phyloP scores from a whole-genome alignment of 805 yeast species.

The Blastobotrys mokoenaii region DNA sequence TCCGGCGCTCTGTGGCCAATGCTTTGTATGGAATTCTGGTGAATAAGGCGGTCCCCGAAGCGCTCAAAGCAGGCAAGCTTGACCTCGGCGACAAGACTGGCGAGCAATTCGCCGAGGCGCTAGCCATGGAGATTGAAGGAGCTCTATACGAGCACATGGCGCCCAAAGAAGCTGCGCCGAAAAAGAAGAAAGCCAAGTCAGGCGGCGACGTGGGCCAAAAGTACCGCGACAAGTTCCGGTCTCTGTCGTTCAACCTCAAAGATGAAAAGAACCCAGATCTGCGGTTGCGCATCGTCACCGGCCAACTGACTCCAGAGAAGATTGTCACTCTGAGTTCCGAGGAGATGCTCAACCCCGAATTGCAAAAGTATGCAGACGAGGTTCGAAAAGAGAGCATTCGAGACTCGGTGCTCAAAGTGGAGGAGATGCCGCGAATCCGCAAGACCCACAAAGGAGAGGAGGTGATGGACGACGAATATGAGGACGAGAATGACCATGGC shows the following conservation, averaged over 20 bases:
- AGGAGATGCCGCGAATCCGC: slow-evolving; percentile 52
- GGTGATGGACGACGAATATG: slow-evolving; percentile 47
- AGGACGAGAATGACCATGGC: slow-evolving; percentile 9
- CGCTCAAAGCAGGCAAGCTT: slow-evolving; percentile 13
- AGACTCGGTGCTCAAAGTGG: slow-evolving; percentile 56
- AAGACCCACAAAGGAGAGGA: slow-evolving; percentile 88
- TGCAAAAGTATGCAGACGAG: slow-evolving; percentile 59
- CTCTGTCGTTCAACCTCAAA: slow-evolving; percentile 51
- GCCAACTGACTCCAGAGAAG: slow-evolving; percentile 45
- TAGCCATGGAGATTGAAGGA: slow-evolving; percentile 45
- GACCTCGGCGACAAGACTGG: slow-evolving; percentile 15
- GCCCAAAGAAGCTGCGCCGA: slow-evolving; percentile 12
- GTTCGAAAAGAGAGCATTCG: slow-evolving; percentile 62
- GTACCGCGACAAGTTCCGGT: slow-evolving; percentile 63
- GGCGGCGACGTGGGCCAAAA: slow-evolving; percentile 30
- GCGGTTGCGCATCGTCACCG: slow-evolving; percentile 48
- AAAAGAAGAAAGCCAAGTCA: slow-evolving; percentile 13
- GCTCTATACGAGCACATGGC: slow-evolving; percentile 38
- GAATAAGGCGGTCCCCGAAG: slow-evolving; percentile 31
- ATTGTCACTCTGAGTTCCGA: slow-evolving; percentile 60
- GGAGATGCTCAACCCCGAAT: slow-evolving; percentile 71
- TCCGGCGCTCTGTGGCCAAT: slow-evolving; percentile 42
- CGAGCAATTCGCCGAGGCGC: slow-evolving; percentile 33
- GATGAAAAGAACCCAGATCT: slow-evolving; percentile 49
- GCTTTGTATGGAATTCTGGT: slow-evolving; percentile 40